phyloP scores from a whole-genome alignment of 768 basidiomycete genomes.

The Rhizopogon roseolus region DNA sequence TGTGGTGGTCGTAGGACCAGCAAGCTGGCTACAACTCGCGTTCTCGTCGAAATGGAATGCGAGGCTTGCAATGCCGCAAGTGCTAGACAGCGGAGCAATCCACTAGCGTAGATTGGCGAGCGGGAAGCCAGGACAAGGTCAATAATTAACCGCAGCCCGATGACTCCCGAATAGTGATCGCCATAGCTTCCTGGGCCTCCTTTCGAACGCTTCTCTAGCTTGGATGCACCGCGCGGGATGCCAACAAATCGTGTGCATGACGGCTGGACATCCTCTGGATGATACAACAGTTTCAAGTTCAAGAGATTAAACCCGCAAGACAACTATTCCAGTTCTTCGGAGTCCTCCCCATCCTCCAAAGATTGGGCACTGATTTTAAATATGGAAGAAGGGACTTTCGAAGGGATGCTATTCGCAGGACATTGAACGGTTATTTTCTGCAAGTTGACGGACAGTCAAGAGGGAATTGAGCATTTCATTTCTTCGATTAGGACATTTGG shows the following conservation, averaged over 20 bases:
- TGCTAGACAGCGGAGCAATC: conserved; percentile 20
- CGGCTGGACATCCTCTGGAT: conserved; percentile 59
- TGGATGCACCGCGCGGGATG: conserved; percentile 49
- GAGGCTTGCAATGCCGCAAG: conserved; percentile 32
- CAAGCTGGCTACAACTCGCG: conserved; percentile 45
- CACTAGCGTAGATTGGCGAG: conserved; percentile 35
- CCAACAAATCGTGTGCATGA: conserved; percentile 46
- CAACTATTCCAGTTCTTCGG: too few species aligned
- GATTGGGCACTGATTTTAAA: conserved; percentile 44
- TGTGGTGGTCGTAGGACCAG: conserved; percentile 10
- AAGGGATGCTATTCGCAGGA: conserved; percentile 48
- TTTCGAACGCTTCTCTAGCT: conserved; percentile 35
- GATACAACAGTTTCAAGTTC: too few species aligned
- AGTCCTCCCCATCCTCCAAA: too few species aligned
- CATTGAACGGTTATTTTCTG: conserved; percentile 42
- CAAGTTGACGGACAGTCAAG: conserved; percentile 6
- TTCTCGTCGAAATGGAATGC: conserved; percentile 52
- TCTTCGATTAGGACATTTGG: too few species aligned
- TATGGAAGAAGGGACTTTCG: conserved; percentile 52
- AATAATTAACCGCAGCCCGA: conserved; percentile 25
- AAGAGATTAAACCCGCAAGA: conserved; percentile 27
- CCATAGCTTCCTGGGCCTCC: conserved; percentile 14
- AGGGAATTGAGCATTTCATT: not conserved
- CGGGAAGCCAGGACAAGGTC: conserved; percentile 47
- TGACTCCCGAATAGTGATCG: conserved; percentile 21